Evolutionary conservation across 805 yeast genomes (phyloP).

Genomic region (Candida saitoana): DNA sequence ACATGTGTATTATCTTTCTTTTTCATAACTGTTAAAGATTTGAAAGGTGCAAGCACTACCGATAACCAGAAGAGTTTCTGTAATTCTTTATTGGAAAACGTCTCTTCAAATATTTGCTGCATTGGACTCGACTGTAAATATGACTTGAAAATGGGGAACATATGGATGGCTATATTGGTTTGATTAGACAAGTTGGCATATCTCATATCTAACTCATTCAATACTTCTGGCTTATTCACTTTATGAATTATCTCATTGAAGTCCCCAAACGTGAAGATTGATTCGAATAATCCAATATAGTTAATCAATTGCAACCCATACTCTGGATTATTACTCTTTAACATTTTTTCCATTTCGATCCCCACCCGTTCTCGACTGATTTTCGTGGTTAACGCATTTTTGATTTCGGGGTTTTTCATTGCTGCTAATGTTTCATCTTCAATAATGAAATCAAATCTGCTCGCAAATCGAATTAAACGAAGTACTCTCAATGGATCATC

Average conservation of each 20-base stretch:
- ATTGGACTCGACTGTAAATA: conserved; percentile 1
- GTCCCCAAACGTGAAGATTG: conserved; percentile 47
- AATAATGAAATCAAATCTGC: conserved; percentile 65
- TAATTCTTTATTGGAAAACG: conserved; percentile 1
- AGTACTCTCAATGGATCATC: conserved; percentile 94
- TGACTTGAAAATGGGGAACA: conserved; percentile 17
- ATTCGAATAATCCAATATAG: conserved; percentile 50
- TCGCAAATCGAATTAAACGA: conserved; percentile 81
- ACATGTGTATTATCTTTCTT: conserved; percentile 36
- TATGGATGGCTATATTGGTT: conserved; percentile 19
- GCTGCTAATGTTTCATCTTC: conserved; percentile 56
- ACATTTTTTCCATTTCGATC: conserved; percentile 72
- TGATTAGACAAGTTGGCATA: conserved; percentile 10
- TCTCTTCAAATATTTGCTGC: not conserved
- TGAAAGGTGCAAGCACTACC: conserved; percentile 49
- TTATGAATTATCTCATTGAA: conserved; percentile 14
- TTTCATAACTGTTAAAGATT: conserved; percentile 30
- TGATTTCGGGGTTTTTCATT: conserved; percentile 60
- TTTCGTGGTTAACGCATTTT: conserved; percentile 57
- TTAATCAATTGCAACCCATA: conserved; percentile 61
- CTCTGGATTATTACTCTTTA: conserved; percentile 58
- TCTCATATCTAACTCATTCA: conserved; percentile 5
- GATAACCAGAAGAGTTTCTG: conserved; percentile 44
- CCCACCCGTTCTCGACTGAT: conserved; percentile 91
- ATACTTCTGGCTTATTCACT: conserved; percentile 12